Evolutionary conservation across 371 early-diverging fungal species (phyloP), one percentile per base, ranked within the genome.

Genomic region (Apophysomyces ossiformis): DNA sequence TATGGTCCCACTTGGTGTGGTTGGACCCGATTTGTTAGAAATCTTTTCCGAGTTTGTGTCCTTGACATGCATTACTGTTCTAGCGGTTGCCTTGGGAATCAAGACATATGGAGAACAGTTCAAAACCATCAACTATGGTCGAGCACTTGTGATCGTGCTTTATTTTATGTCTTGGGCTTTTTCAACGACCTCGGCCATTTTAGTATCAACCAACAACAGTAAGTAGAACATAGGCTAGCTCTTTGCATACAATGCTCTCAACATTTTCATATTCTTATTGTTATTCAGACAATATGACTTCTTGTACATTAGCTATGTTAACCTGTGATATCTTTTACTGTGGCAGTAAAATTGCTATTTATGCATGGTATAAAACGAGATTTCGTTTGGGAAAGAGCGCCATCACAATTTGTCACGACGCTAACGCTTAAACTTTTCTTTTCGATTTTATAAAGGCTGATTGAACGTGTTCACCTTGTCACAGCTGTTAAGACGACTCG

Each of bases 401-500:
- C 32, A 26, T 26, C 32, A 26, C 32, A 26, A 21, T 47, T 2
- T 0, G 4, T 50, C 54, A 7, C 1, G 21, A 50, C 7, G 2
- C 21, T 18, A 8, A 16, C 3, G 7, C 5, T 21, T 50, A 9
- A 2, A 6, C 7, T 50, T 21, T 16, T 21, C n/a, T 9, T 41
- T 41, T 41, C 41, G 3, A 1, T 41, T 41, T 41, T 13, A 13
- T 13, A 41, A 41, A 78, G 81, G 83, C 69, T 83, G 0, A 75
- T 80, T 68, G 81, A 83, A 36, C 76, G 81, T 65, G 77, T 80
- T 9, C 75, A 80, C 59, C 63, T 83, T 26, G 83, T 83, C 6
- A 78, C 77, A 7, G 75, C 79, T 32, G 79, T 83, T 9, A 80
- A 77, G 50, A 78, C 81, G 3, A 65, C 71, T 44, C 71, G 83